phyloP scores from a whole-genome alignment of 73 alveolate species.

The Urostyla sp. region DNA sequence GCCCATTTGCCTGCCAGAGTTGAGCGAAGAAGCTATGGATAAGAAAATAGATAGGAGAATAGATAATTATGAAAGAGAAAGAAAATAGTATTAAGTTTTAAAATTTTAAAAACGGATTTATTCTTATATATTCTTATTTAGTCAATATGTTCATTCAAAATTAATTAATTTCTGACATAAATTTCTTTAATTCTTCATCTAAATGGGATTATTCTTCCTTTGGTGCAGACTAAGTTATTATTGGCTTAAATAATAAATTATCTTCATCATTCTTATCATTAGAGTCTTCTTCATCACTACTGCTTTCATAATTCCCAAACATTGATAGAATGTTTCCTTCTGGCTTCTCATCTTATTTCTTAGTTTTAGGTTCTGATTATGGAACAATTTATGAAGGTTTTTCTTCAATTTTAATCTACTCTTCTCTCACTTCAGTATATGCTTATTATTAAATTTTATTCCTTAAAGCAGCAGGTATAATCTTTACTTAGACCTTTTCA shows the following conservation, averaged over 20 bases:
- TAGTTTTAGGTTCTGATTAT: not conserved
- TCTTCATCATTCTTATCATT: not conserved
- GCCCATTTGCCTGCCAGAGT: too few species aligned
- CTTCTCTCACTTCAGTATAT: not conserved
- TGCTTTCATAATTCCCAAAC: not conserved
- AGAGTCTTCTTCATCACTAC: constrained; percentile 12
- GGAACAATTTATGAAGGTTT: not conserved
- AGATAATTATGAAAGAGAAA: not conserved
- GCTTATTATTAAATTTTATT: not conserved
- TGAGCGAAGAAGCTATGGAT: too few species aligned
- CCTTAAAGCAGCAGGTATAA: not conserved
- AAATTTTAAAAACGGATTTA: not conserved
- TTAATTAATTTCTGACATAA: constrained; percentile 8
- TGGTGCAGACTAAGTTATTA: not conserved
- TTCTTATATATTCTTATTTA: not conserved
- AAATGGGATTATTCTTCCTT: not conserved
- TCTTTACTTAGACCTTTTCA: constrained; percentile 34
- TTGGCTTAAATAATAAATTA: not conserved
- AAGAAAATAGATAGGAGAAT: not conserved
- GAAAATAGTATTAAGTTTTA: not conserved
- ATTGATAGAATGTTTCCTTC: not conserved
- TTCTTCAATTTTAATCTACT: not conserved
- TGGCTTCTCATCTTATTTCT: not conserved
- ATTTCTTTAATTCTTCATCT: constrained; percentile 23
- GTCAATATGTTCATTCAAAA: constrained; percentile 2